phyloP scores from a whole-genome alignment of 371 early-diverging fungal species.

The Capniomyces stellatus region DNA sequence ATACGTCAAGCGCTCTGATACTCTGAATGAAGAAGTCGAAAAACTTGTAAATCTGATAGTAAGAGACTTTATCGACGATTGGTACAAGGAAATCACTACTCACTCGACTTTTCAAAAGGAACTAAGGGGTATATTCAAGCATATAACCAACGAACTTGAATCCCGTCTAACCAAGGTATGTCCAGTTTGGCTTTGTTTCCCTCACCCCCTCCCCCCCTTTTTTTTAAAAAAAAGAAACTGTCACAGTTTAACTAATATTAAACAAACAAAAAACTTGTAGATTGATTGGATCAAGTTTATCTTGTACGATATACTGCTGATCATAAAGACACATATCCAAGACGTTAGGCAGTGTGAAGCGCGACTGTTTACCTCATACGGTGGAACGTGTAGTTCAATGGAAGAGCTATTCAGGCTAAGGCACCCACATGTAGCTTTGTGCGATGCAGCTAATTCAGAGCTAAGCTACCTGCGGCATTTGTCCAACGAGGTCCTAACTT shows the following conservation, averaged over 20 bases:
- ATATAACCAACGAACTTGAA: neutral
- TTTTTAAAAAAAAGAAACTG: neutral
- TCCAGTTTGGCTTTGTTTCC: neutral
- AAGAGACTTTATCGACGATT: conserved; percentile 1
- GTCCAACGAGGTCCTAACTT: conserved; percentile 12
- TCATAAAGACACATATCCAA: conserved; percentile 15
- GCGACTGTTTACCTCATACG: conserved; percentile 18
- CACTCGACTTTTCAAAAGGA: conserved; percentile 30
- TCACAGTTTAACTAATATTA: neutral
- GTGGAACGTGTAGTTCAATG: conserved; percentile 15
- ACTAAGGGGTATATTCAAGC: neutral
- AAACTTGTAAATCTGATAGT: neutral
- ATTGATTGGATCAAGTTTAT: conserved; percentile 20
- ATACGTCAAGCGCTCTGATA: too few relatives aligned
- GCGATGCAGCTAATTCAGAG: conserved; percentile 20
- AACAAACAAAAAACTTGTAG: neutral
- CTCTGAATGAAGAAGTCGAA: neutral
- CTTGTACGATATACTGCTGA: conserved; percentile 15
- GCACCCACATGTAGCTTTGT: conserved; percentile 22
- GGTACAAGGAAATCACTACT: conserved; percentile 8
- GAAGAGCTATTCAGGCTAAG: conserved; percentile 21
- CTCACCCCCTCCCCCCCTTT: neutral
- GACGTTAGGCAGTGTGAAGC: conserved; percentile 18
- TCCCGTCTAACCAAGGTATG: neutral
- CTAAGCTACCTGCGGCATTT: conserved; percentile 17